Evolutionary conservation across 1,284 basidiomycete species (phyloP).

Genomic region (Sanghuangporus baumii): DNA sequence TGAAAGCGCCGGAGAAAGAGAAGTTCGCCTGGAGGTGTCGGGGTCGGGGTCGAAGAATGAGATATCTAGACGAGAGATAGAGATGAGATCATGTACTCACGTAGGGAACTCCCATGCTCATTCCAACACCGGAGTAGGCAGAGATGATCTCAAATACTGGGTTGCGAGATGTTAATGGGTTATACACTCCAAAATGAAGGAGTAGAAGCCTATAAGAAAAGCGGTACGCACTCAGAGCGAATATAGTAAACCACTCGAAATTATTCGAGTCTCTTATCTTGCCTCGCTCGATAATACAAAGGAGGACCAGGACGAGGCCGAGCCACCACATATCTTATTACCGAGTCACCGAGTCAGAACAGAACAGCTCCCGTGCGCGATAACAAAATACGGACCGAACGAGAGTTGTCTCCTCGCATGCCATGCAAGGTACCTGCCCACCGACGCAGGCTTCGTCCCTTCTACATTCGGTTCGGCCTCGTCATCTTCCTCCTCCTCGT

Average conservation of each 20-base stretch:
- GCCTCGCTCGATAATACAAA: conserved; percentile 84
- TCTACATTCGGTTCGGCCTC: conserved; percentile 37
- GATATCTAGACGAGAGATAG: too few relatives aligned
- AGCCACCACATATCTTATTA: conserved; percentile 90
- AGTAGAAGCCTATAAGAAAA: conserved; percentile 20
- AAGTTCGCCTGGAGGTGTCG: conserved; percentile 67
- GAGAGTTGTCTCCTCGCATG: conserved; percentile 86
- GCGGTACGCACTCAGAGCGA: conserved; percentile 52
- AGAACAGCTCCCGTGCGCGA: background rate
- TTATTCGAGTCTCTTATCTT: conserved; percentile 49
- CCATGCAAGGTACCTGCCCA: conserved; percentile 72
- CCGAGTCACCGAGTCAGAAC: background rate
- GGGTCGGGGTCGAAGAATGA: too few relatives aligned
- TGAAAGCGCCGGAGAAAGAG: conserved; percentile 77
- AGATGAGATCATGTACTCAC: too few relatives aligned
- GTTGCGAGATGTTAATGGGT: conserved; percentile 12
- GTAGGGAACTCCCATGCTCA: conserved; percentile 67
- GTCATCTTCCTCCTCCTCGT: conserved; percentile 33
- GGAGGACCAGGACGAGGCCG: conserved; percentile 66
- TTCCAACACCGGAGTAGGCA: conserved; percentile 89
- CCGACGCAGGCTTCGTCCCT: conserved; percentile 50
- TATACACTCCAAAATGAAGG: too few relatives aligned
- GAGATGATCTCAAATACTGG: conserved; percentile 85
- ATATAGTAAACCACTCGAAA: conserved; percentile 73
- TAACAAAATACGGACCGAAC: conserved; percentile 32